Base-by-base conservation (phyloP, 1,139 yeast genomes). In the Yarrowia galli region DNA sequence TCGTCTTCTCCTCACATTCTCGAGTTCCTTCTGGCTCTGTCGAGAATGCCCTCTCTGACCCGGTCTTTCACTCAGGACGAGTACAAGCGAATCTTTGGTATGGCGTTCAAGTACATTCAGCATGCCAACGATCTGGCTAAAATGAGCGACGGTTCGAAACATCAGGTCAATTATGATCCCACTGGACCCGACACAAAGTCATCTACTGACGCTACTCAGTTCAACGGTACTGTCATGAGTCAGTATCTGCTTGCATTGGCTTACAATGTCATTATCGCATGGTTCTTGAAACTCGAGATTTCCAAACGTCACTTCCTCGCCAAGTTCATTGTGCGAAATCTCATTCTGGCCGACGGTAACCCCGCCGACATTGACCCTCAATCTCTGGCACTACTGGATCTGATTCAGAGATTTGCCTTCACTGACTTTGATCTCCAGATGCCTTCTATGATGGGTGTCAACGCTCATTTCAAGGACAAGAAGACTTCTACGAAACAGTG, bases 61-160 rank as follows among this genome's bases (percentile, higher is more conserved):
- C 84, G 90, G 0, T 89, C 89, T 73, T 88, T 91, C 74, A 89
- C 91, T 2, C 83, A 84, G 49, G 96, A 89, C 67, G 97, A 92
- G 73, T 89, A 84, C 75, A 89, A 87, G 72, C 81, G 93, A 65
- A 91, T 92, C 0, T 90, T 91, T 79, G 97, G 91, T 0, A 89
- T 91, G 75, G 89, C 93, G 0, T 89, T 91, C 79, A 88, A 88
- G 72, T 89, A 88, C 73, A 89, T 91, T 69, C 91, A 89, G 74
- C 88, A 87, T 74, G 86, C 92, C 1, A 82, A 84, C 68, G 92
- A 89, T 72, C 76, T 82, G 67, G 71, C 73, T 32, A 70, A 70
- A 48, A 71, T 75, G 61, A 70, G 71, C 7, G 69, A 67, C 1
- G 78, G 65, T 73, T 71, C 46, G 5, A 58, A 58, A 7, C 61